Conservation (phyloP, 441 rosid genomes). For the Melastoma candidum region DNA sequence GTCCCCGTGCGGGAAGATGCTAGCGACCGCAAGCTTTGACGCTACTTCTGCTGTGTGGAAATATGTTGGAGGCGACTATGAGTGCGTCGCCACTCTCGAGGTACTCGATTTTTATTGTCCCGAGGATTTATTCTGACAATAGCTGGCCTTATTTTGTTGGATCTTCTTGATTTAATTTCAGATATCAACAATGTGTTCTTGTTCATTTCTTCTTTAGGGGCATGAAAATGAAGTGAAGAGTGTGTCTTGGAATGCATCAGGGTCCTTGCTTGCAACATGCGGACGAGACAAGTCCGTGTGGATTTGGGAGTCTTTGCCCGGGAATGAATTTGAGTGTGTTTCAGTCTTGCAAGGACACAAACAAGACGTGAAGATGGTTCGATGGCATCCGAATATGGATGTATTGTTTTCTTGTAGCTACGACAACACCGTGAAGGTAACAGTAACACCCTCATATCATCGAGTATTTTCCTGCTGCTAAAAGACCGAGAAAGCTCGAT, state of each 20-base stretch:
- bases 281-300: slow-evolving; percentile 91
- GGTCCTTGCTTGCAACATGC: slow-evolving; percentile 75
- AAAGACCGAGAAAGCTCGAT: too few species aligned
- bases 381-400: slow-evolving; percentile 93
- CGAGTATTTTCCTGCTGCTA: not conserved
- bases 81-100: slow-evolving; percentile 80
- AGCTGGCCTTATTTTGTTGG: too few species aligned
- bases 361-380: slow-evolving; percentile 94
- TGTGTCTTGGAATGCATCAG: slow-evolving; percentile 86
- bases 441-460: not conserved
- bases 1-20: slow-evolving; percentile 71
- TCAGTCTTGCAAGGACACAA: slow-evolving; percentile 87
- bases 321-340: slow-evolving; percentile 81
- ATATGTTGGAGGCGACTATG: slow-evolving; percentile 70
- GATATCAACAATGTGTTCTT: slow-evolving; percentile 1
- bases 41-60: slow-evolving; percentile 93
- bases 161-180: slow-evolving; percentile 3
- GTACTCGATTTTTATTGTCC: slow-evolving; percentile 19
- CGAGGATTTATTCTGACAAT: not conserved
- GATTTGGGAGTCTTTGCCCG: slow-evolving; percentile 94
- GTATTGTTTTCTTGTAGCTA: slow-evolving; percentile 85
- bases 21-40: slow-evolving; percentile 91
- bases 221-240: slow-evolving; percentile 96
- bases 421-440: slow-evolving; percentile 88
- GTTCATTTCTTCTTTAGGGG: slow-evolving; percentile 39